phyloP scores from a whole-genome alignment of 148 eudicot species.

The Rhododendron vialii region DNA sequence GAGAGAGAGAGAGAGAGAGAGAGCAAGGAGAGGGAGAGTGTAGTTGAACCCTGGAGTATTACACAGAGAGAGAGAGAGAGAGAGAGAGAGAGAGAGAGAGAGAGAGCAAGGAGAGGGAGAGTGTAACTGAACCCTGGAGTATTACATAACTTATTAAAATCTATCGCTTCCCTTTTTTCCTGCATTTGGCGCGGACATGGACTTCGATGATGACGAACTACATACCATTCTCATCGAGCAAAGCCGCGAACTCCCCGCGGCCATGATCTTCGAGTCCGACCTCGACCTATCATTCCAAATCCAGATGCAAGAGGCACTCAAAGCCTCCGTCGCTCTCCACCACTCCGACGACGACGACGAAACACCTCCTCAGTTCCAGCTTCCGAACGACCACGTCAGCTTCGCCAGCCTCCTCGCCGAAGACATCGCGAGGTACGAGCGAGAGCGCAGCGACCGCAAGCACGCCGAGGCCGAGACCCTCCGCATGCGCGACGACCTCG shows the following conservation, averaged over 20 bases:
- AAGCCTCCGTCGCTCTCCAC: slow-evolving; percentile 41
- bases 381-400: background rate
- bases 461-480: slow-evolving; percentile 19
- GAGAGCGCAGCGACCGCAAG: slow-evolving; percentile 26
- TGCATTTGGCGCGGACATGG: slow-evolving; percentile 6
- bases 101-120: background rate
- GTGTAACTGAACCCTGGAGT: no score
- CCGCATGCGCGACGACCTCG: slow-evolving; percentile 23
- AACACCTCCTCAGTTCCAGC: background rate
- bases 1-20: background rate
- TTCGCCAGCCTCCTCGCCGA: background rate
- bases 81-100: background rate
- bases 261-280: slow-evolving; percentile 46
- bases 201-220: slow-evolving; percentile 17
- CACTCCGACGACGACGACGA: slow-evolving; percentile 11
- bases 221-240: slow-evolving; percentile 27
- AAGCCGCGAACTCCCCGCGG: slow-evolving; percentile 29
- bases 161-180: background rate
- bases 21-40: background rate
- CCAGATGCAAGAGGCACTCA: slow-evolving; percentile 63
- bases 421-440: slow-evolving; percentile 20
- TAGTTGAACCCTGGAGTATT: no score
- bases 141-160: no score
- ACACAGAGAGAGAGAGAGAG: no score
- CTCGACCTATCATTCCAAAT: slow-evolving; percentile 45